These are phyloP conservation scores for Candolleomyces efflorescens DNA, from an alignment of 768 basidiomycete genomes.

Conservation along the genomic window DNA sequence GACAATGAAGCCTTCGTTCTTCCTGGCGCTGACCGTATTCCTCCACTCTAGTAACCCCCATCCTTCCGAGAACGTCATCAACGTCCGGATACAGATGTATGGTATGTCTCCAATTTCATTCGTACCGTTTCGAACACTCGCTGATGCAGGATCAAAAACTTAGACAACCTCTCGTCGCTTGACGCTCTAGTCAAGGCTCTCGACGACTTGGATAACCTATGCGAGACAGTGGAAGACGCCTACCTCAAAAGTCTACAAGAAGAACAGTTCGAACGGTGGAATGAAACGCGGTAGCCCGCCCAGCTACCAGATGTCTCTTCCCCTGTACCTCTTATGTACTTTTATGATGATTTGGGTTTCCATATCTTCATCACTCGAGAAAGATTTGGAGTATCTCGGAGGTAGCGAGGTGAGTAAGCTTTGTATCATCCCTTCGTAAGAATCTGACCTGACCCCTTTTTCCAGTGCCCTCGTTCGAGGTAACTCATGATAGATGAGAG, in stretches of 20 bases:
- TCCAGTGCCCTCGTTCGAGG: too few relatives aligned
- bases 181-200: conserved; percentile 76
- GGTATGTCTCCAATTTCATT: conserved; percentile 49
- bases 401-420: too few relatives aligned
- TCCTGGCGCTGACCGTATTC: neutral
- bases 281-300: conserved; percentile 55
- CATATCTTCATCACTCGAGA: too few relatives aligned
- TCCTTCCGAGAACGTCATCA: conserved; percentile 95
- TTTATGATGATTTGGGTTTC: neutral
- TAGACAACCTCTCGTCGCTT: conserved; percentile 86
- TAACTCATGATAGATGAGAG: too few relatives aligned
- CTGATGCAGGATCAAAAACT: neutral
- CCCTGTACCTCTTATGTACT: neutral
- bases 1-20: conserved; percentile 1
- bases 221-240: conserved; percentile 61
- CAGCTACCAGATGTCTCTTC: conserved; percentile 9
- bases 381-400: too few relatives aligned
- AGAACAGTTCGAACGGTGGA: conserved; percentile 61
- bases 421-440: too few relatives aligned
- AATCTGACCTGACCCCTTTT: too few relatives aligned
- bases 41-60: conserved; percentile 69
- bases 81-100: conserved; percentile 99
- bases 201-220: conserved; percentile 72
- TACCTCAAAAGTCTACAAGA: conserved; percentile 58
- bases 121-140: neutral